Conservation (phyloP, 2,329 filamentous ascomycete genomes). For the Colletotrichum sp. region DNA sequence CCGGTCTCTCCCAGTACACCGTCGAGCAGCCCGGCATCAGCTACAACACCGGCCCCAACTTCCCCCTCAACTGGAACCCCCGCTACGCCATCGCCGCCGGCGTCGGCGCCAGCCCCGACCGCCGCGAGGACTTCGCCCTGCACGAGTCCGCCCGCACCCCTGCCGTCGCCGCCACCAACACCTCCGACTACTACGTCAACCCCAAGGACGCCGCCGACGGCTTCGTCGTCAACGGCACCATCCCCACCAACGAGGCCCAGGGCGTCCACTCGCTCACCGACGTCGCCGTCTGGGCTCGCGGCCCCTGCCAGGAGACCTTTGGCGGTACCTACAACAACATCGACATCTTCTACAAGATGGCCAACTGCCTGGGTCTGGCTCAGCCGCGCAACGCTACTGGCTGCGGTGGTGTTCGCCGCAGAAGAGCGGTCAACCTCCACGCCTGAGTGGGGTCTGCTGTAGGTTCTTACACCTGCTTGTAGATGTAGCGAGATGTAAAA, state of each 20-base stretch:
- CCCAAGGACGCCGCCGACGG: constrained; percentile 69
- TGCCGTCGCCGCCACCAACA: constrained; percentile 51
- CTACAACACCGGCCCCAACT: constrained; percentile 77
- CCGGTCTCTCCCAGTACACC: constrained; percentile 79
- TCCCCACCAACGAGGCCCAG: constrained; percentile 66
- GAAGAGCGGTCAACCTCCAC: not conserved
- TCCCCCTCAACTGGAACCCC: constrained; percentile 85
- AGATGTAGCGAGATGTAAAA: not conserved
- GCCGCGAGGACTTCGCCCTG: constrained; percentile 77
- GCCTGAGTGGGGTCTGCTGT: not conserved
- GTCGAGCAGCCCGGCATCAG: constrained; percentile 60
- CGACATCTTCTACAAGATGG: constrained; percentile 78
- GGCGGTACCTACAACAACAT: constrained; percentile 74
- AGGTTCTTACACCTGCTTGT: not conserved
- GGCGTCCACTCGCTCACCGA: constrained; percentile 82
- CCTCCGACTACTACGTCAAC: constrained; percentile 69
- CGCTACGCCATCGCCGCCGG: constrained; percentile 81
- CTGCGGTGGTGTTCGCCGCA: not conserved
- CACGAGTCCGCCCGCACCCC: constrained; percentile 68
- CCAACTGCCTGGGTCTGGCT: constrained; percentile 67
- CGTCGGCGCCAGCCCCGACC: constrained; percentile 74
- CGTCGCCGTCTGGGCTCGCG: constrained; percentile 78
- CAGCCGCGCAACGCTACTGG: constrained; percentile 21
- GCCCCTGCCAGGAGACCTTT: constrained; percentile 80
- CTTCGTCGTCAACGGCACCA: constrained; percentile 77